Percentiles rank a stretch among this genome's conserved stretches.
phyloP scores from a whole-genome alignment of 805 yeast species.

The Lipomyces kockii region DNA sequence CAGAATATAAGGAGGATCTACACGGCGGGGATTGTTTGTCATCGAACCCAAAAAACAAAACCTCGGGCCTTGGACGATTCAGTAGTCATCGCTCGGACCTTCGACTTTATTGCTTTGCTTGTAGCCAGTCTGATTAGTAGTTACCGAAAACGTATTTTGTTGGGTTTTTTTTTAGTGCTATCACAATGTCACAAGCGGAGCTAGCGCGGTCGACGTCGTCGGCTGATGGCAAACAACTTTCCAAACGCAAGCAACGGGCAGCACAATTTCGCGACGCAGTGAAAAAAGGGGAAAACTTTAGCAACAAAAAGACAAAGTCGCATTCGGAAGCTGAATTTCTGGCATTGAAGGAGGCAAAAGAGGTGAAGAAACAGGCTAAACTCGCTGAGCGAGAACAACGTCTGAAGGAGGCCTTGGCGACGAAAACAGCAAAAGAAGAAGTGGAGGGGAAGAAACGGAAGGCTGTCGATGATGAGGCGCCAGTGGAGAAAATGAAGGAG shows the following conservation, averaged over 20 bases:
- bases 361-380: not conserved
- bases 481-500: not conserved
- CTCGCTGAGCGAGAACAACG: not conserved
- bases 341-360: constrained; percentile 16
- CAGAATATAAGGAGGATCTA: too few species aligned
- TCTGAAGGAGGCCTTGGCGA: not conserved
- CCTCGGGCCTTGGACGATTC: too few species aligned
- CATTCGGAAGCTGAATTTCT: constrained; percentile 15
- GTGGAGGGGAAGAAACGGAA: constrained; percentile 14
- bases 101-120: not conserved
- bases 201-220: not conserved
- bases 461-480: constrained; percentile 9
- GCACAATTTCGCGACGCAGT: constrained; percentile 20
- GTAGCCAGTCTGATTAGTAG: too few species aligned
- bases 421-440: not conserved
- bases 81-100: not conserved
- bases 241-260: constrained; percentile 44
- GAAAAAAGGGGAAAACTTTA: constrained; percentile 21
- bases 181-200: not conserved
- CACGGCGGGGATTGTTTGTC: too few species aligned
- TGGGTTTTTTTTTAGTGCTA: not conserved
- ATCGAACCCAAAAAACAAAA: too few species aligned
- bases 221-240: constrained; percentile 32
- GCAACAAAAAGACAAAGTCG: not conserved
- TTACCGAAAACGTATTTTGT: not conserved